Evolutionary conservation across 192 early-diverging fungal species (phyloP).

Genomic region (Paraglomus occultum): DNA sequence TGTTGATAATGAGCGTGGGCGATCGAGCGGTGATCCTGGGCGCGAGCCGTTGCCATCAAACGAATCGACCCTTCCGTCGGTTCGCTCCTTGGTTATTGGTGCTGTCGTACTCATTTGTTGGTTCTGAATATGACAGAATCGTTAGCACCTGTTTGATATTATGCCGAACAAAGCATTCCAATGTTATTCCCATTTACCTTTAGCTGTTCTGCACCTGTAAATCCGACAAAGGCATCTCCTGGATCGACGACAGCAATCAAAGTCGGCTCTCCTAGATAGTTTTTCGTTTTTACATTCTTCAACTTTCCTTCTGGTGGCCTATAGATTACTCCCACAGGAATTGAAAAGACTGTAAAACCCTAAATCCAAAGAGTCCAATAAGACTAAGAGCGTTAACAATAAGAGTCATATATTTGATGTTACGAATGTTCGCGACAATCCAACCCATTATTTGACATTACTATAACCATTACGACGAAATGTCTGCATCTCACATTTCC

Average conservation of each 20-base stretch:
- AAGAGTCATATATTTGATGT: too few species aligned
- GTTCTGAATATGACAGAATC: conserved; percentile 21
- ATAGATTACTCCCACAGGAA: conserved; percentile 79
- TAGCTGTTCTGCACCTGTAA: conserved; percentile 51
- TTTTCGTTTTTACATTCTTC: conserved; percentile 76
- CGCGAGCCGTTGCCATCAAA: not conserved
- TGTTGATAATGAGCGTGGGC: conserved; percentile 22
- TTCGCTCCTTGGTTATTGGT: conserved; percentile 16
- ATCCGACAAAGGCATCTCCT: conserved; percentile 60
- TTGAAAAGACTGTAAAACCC: conserved; percentile 73
- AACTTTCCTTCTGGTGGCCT: conserved; percentile 81
- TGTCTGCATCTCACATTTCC: not conserved
- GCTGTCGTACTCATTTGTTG: conserved; percentile 12
- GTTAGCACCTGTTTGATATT: conserved; percentile 24
- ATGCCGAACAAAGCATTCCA: conserved; percentile 21
- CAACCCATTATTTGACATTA: not conserved
- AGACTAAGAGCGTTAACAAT: too few species aligned
- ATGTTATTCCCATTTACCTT: conserved; percentile 41
- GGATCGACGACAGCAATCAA: conserved; percentile 79
- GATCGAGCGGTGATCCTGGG: not conserved
- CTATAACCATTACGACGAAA: too few species aligned
- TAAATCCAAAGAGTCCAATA: conserved; percentile 2
- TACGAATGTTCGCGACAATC: too few species aligned
- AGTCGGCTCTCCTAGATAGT: conserved; percentile 76
- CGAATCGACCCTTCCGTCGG: conserved; percentile 7